Percentiles rank a stretch among this genome's conserved stretches.
Evolutionary conservation across 345 rosid species (phyloP).

Genomic region (Psidium guajava): DNA sequence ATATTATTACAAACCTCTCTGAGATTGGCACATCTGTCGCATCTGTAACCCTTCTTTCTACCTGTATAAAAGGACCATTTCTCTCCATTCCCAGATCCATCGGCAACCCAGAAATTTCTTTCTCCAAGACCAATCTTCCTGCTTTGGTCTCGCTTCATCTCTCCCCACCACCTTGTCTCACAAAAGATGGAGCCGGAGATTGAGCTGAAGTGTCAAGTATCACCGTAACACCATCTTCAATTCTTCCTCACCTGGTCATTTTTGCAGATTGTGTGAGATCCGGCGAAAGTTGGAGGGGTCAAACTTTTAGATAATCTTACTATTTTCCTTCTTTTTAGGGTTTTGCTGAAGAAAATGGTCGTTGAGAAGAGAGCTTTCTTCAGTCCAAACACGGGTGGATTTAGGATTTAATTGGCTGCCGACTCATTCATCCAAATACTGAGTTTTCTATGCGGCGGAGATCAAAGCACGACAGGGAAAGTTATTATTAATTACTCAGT

Average conservation of each 20-base stretch:
- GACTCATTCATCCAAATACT: constrained; percentile 99
- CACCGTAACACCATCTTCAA: not conserved
- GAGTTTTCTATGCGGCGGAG: constrained; percentile 11
- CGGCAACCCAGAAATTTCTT: not conserved
- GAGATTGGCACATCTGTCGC: not conserved
- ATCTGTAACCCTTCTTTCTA: not conserved
- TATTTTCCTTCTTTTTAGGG: not conserved
- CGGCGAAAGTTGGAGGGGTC: not conserved
- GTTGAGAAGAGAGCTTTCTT: constrained; percentile 68
- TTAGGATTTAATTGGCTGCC: constrained; percentile 87
- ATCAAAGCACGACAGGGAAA: not conserved
- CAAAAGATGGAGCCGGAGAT: not conserved
- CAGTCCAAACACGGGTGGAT: constrained; percentile 76
- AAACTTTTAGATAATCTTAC: not conserved
- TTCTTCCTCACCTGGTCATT: not conserved
- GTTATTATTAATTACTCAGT: constrained; percentile 16
- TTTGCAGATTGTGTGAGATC: not conserved
- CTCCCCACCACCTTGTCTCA: not conserved
- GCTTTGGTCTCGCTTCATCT: not conserved
- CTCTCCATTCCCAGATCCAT: not conserved
- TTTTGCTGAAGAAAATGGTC: not conserved
- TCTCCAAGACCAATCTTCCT: not conserved
- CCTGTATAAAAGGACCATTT: not conserved
- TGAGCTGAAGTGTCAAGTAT: not conserved
- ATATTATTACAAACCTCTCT: not conserved